Percentiles rank a stretch among this genome's conserved stretches.
phyloP scores from a whole-genome alignment of 768 basidiomycete species.

The Kondoa subrosea region DNA sequence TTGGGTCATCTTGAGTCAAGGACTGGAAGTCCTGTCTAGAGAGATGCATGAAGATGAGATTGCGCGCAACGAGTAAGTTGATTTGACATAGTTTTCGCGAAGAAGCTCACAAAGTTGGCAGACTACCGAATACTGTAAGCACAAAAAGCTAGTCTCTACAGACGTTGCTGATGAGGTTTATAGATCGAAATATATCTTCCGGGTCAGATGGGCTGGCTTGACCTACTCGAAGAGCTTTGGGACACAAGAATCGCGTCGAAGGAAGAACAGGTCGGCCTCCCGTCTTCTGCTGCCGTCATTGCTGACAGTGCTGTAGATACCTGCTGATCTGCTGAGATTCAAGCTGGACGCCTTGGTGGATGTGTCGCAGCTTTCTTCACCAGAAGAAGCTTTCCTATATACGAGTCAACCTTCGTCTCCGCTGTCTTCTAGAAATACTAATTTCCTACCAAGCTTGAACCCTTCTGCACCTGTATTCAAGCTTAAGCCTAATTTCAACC shows the following conservation, averaged over 20 bases:
- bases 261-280: background rate
- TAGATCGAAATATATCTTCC: background rate
- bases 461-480: conserved; percentile 6
- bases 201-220: background rate
- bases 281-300: too few relatives aligned
- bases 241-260: background rate
- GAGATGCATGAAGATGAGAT: background rate
- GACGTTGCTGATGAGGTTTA: too few relatives aligned
- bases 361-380: background rate
- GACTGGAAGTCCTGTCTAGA: background rate
- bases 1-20: background rate
- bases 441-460: background rate
- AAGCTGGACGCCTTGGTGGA: background rate
- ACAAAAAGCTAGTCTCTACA: too few relatives aligned
- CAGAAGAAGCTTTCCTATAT: background rate
- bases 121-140: background rate
- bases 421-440: background rate
- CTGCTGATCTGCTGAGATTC: background rate
- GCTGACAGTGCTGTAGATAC: background rate
- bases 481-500: background rate
- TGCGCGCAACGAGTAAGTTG: background rate
- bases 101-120: background rate
- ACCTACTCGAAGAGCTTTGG: background rate
- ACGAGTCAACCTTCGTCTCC: background rate
- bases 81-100: background rate